phyloP scores from a whole-genome alignment of 495 filamentous ascomycete genomes.

The Astrothelium subdiscretum region DNA sequence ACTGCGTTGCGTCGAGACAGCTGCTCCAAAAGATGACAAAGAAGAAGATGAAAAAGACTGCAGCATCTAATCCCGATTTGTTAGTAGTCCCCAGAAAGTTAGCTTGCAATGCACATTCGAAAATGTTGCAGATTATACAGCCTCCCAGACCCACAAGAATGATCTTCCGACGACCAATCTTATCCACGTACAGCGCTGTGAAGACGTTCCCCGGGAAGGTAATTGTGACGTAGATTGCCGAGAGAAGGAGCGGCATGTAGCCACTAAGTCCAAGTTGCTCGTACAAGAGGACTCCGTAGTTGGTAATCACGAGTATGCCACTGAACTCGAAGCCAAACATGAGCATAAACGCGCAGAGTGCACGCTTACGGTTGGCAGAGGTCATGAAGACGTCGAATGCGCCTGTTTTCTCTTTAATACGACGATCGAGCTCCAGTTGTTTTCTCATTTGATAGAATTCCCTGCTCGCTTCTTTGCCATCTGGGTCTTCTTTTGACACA shows the following conservation, averaged over 20 bases:
- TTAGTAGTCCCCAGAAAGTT: constrained; percentile 10
- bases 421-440: constrained; percentile 18
- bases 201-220: constrained; percentile 19
- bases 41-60: constrained; percentile 19
- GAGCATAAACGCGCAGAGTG: constrained; percentile 10
- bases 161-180: constrained; percentile 13
- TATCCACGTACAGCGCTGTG: constrained; percentile 15
- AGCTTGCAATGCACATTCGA: constrained; percentile 14
- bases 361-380: constrained; percentile 12
- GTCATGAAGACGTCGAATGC: constrained; percentile 17
- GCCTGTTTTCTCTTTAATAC: constrained; percentile 12
- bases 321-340: constrained; percentile 17
- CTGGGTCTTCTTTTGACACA: constrained; percentile 3
- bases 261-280: constrained; percentile 11
- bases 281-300: constrained; percentile 16
- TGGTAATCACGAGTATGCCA: constrained; percentile 18
- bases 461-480: constrained; percentile 7
- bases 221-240: constrained; percentile 13
- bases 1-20: constrained; percentile 17
- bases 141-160: constrained; percentile 13
- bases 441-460: constrained; percentile 21
- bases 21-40: constrained; percentile 18
- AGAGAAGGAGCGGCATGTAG: constrained; percentile 17
- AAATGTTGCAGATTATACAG: constrained; percentile 8
- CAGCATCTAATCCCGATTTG: constrained; percentile 15